Base-by-base conservation (phyloP, 768 basidiomycete genomes). In the Mycena metata region DNA sequence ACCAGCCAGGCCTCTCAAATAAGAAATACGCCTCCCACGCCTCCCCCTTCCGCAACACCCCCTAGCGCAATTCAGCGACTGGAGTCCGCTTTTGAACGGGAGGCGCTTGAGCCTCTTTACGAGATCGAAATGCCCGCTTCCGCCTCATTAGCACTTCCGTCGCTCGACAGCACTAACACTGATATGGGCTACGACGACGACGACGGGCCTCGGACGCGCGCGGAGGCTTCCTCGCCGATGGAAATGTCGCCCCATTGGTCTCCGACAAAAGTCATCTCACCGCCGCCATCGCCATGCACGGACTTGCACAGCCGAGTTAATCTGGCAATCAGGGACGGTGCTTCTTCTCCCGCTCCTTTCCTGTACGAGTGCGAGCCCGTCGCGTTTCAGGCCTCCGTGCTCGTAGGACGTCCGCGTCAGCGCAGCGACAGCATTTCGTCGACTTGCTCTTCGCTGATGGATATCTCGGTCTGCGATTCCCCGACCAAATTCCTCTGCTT, bases 401-500 rank as follows among this genome's bases (percentile, higher is more conserved):
- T 4, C 12, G 24, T 21, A 19, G 23, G 35, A 15, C 50, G 57
- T n/a, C 19, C 50, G 33, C 58, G 59, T 15, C n/a, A n/a, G n/a
- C n/a, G n/a, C n/a, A 43, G 60, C 46, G 54, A 57, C 30, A 67
- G 45, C 23, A 19, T 62, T 39, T 55, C 41, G 2, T 69, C 67
- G 36, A 60, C 50, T 0, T 52, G 23, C 41, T 69, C 56, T n/a
- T 63, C 61, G 13, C 49, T 36, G 17, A 68, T 68, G 67, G 61
- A 3, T 49, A 64, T 64, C 46, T 62, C 66, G 8, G 23, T 54
- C 35, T 61, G 45, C 21, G 57, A 60, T 26, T 68, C 60, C 12
- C 67, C 67, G 16, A 62, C 66, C 12, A 67, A 62, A 47, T 57
- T 61, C 21, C 17, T 62, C 24, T 43, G 15, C 23, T 62, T 45